These are phyloP conservation scores for Candida loeiensis DNA, from an alignment of 805 yeast genomes.

Conservation along the genomic window DNA sequence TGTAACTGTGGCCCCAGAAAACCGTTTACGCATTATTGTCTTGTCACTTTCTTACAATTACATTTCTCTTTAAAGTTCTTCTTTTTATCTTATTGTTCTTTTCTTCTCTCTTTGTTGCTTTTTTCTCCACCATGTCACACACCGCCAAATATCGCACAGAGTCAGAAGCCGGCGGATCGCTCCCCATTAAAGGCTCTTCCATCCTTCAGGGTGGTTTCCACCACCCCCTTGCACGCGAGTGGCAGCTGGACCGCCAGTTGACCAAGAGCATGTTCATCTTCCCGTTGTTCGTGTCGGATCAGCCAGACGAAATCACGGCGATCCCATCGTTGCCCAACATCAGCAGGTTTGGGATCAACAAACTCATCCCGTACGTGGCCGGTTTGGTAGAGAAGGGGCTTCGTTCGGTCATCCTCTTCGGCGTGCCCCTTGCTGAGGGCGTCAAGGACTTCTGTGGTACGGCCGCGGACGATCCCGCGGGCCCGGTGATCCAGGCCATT, in stretches of 20 bases:
- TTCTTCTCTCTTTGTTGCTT: background rate
- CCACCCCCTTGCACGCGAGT: conserved; percentile 80
- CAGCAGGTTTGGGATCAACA: conserved; percentile 80
- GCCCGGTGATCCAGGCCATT: conserved; percentile 86
- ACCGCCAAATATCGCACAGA: conserved; percentile 60
- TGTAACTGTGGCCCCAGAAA: no score
- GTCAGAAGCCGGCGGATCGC: conserved; percentile 28
- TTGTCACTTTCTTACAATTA: no score
- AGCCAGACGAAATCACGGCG: conserved; percentile 69
- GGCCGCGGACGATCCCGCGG: conserved; percentile 92
- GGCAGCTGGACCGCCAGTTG: conserved; percentile 87
- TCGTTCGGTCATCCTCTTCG: conserved; percentile 82
- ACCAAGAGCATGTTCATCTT: conserved; percentile 87
- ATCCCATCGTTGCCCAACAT: conserved; percentile 85
- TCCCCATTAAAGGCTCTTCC: conserved; percentile 63
- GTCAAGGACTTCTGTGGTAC: conserved; percentile 80
- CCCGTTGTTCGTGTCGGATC: conserved; percentile 83
- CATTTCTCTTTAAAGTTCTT: background rate
- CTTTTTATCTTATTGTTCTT: background rate
- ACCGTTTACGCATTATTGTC: no score
- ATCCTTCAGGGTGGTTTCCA: conserved; percentile 91
- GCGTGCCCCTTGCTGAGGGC: conserved; percentile 77
- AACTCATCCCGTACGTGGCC: conserved; percentile 65
- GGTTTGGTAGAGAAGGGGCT: conserved; percentile 77
- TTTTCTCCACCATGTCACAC: conserved; percentile 50